Base-by-base conservation (phyloP, 345 rosid genomes). In the Erysimum cheiranthoides region DNA sequence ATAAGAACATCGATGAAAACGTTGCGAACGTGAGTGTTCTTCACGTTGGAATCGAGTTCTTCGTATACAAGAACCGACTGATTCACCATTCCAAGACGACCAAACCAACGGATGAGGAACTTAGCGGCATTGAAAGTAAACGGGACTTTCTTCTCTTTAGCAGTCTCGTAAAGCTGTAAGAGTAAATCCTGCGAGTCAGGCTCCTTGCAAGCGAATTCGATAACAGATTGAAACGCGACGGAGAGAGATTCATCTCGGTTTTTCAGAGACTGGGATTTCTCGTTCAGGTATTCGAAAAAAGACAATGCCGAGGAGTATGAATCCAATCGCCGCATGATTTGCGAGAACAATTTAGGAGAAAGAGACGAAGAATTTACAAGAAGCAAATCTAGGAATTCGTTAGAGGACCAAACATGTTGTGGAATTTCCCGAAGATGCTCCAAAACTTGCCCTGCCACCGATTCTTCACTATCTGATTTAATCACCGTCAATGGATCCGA, bases 171-270 rank as follows among this genome's bases (percentile, higher is more conserved):
- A 21, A 86, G 80, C 28, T 77, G 79, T 1, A 61, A 52, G 8
- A 85, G 79, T 39, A 76, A 61, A 18, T 40, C 58, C 1, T 10
- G 28, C 9, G 77, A 70, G 12, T 80, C 64, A 11, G 56, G 52
- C 61, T 89, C 87, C 7, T 81, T 75, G 32, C 69, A 42, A 21
- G 88, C 88, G 25, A 84, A 73, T 64, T 88, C 89, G 30, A 85
- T 47, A 57, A 85, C 70, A 43, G 87, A 86, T 64, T 86, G 88
- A 61, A 85, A 85, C 2, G 83, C 4, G 5, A 70, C 70, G 14
- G 93, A 86, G 73, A 86, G 83, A 9, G 75, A 73, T 2, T 14
- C 58, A 46, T 66, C 35, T 56, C 63, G 36, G 58, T 59, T 68
- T 27, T 69, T 16, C 17, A 70, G 30, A n/a, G 68, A 71, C 17